phyloP scores from a whole-genome alignment of 768 basidiomycete species.

The Termitomyces sp. region DNA sequence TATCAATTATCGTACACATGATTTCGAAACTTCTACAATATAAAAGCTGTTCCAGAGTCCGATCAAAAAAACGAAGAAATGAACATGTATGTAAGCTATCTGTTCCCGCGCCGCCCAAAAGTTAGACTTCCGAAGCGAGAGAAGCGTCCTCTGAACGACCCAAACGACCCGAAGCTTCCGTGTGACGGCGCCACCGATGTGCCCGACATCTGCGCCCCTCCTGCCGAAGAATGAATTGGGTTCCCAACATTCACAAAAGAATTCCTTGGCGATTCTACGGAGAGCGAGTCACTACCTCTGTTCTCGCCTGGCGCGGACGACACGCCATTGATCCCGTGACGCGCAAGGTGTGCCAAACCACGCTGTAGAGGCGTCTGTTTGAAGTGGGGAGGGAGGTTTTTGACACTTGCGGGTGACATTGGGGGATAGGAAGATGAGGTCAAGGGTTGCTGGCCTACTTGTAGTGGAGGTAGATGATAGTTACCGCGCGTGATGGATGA shows the following conservation, averaged over 20 bases:
- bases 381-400: conserved; percentile 22
- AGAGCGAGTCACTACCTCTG: conserved; percentile 54
- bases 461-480: conserved; percentile 50
- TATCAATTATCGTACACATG: conserved; percentile 5
- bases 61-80: conserved; percentile 12
- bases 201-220: conserved; percentile 41
- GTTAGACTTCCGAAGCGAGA: conserved; percentile 75
- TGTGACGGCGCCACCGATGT: conserved; percentile 63
- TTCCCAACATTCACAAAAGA: conserved; percentile 75
- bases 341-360: conserved; percentile 75
- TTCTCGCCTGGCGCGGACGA: conserved; percentile 72
- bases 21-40: conserved; percentile 3
- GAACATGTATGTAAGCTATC: conserved; percentile 15
- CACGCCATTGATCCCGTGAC: conserved; percentile 81
- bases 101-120: conserved; percentile 50
- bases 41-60: neutral
- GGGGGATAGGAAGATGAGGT: conserved; percentile 44
- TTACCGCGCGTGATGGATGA: conserved; percentile 39
- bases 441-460: conserved; percentile 47
- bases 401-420: conserved; percentile 27
- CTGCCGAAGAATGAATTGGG: conserved; percentile 33
- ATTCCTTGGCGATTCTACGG: conserved; percentile 65
- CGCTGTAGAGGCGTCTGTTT: conserved; percentile 77
- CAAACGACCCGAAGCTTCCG: conserved; percentile 53
- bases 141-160: conserved; percentile 69